Base-by-base conservation (phyloP, 257 asterid genomes). In the Eustoma russellianum region DNA sequence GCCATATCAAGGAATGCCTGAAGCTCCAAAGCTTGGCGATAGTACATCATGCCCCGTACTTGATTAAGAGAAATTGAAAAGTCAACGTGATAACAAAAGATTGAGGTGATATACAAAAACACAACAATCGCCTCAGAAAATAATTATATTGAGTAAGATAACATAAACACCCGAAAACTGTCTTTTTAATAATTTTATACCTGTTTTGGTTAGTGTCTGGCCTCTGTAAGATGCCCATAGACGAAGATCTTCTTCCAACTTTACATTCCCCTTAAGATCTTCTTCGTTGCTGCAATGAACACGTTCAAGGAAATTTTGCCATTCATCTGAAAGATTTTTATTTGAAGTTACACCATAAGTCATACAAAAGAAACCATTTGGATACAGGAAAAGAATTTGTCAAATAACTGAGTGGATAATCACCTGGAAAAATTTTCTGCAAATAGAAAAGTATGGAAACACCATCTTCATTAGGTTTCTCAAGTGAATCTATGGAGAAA, bases 1-100 rank as follows among this genome's bases (percentile, higher is more conserved):
- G 98, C 98, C 98, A 86, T 91, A 77, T 91, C 98, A 56, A 91
- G 96, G 68, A 91, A 91, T 47, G 96, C 91, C 74, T 90, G 96
- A 61, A 90, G 93, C 72, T 90, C 98, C 78, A 90, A 75, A 50
- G 98, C 96, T 77, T 90, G 98, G 51, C 96, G 88, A 68, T 90
- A 86, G 73, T 90, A 90, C 98, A 90, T 90, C 98, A 90, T 90
- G 67, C 98, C 98, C 50, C 98, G 94, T 52, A 86, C 98, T 90
- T 68, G 15, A 60, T 52, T 52, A 57, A 47, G 33, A 40, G 16
- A 47, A 54, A 9, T 47, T 50, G 49, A 41, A 17, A 54, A 46
- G 15, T 30, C 46, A 54, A 62, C 8, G 43, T 3, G 43, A 55
- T 24, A n/a, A 61, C 41, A 13, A 54, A 44, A 12, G 48, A 48